These are phyloP conservation scores for Gynostemma pentaphyllum DNA, from an alignment of 306 rosid species.

Conservation along the genomic window DNA sequence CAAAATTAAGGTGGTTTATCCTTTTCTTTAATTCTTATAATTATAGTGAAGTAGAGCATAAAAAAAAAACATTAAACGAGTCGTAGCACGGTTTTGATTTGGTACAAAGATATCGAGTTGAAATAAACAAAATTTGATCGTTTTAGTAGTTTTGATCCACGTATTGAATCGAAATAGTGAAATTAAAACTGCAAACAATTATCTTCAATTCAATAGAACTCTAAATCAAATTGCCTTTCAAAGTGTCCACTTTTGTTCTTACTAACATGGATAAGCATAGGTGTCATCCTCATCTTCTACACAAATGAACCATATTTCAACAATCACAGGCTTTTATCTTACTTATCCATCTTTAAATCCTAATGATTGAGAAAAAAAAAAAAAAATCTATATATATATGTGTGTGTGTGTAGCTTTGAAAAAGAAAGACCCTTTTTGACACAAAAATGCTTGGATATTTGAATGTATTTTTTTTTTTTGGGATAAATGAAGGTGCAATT, in stretches of 20 bases:
- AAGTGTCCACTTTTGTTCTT: neutral
- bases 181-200: neutral
- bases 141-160: neutral
- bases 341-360: neutral
- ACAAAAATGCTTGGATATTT: neutral
- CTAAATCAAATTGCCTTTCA: neutral
- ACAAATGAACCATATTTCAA: neutral
- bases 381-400: neutral
- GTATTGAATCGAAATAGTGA: neutral
- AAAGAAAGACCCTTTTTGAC: neutral
- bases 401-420: neutral
- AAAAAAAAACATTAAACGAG: too few species aligned
- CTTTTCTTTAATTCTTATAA: too few species aligned
- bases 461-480: neutral
- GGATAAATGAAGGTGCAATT: neutral
- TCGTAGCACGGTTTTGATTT: neutral
- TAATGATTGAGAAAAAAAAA: neutral
- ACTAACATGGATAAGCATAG: neutral
- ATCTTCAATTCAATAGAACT: neutral
- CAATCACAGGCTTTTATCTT: neutral
- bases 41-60: too few species aligned
- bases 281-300: conserved; percentile 7
- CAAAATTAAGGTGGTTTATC: neutral
- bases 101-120: neutral
- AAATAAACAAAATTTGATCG: neutral